phyloP scores from a whole-genome alignment of 352 stramenopile species.

The Thraustochytrium striatum region DNA sequence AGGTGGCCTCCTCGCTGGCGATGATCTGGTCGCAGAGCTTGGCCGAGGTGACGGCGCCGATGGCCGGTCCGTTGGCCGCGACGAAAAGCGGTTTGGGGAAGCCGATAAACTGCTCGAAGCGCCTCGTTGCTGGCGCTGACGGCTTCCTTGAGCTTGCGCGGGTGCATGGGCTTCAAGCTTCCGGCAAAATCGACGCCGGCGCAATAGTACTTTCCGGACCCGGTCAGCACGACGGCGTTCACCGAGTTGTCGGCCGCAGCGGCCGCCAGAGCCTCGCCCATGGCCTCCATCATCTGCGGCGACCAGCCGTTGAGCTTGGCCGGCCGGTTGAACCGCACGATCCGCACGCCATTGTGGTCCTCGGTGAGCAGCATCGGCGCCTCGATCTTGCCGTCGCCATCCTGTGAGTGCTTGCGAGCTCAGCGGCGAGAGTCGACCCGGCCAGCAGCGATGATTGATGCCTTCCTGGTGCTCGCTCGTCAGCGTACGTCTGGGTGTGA shows the following conservation, averaged over 20 bases:
- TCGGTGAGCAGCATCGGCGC: background rate
- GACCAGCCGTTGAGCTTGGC: conserved; percentile 77
- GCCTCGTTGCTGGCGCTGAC: conserved; percentile 16
- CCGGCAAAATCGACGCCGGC: conserved; percentile 41
- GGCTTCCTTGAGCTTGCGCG: background rate
- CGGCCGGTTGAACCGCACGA: conserved; percentile 70
- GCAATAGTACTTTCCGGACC: conserved; percentile 69
- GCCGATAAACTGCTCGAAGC: conserved; percentile 68
- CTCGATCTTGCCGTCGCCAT: too few species aligned
- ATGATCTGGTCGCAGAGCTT: conserved; percentile 82
- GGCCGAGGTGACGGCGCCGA: conserved; percentile 78
- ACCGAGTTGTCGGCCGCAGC: conserved; percentile 68
- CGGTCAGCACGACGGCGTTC: conserved; percentile 69
- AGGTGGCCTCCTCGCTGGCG: conserved; percentile 71
- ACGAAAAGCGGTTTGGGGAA: conserved; percentile 83
- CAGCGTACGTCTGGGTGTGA: too few species aligned
- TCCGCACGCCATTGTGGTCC: conserved; percentile 62
- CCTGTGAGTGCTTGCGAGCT: too few species aligned
- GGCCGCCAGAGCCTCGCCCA: conserved; percentile 62
- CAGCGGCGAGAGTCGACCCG: too few species aligned
- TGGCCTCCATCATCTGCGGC: conserved; percentile 72
- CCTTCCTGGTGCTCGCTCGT: too few species aligned
- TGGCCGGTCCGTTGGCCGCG: conserved; percentile 77
- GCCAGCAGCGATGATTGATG: too few species aligned
- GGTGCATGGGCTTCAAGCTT: conserved; percentile 33